Base-by-base conservation (phyloP, 1,284 basidiomycete species). In the Spongispora temasekensis region DNA sequence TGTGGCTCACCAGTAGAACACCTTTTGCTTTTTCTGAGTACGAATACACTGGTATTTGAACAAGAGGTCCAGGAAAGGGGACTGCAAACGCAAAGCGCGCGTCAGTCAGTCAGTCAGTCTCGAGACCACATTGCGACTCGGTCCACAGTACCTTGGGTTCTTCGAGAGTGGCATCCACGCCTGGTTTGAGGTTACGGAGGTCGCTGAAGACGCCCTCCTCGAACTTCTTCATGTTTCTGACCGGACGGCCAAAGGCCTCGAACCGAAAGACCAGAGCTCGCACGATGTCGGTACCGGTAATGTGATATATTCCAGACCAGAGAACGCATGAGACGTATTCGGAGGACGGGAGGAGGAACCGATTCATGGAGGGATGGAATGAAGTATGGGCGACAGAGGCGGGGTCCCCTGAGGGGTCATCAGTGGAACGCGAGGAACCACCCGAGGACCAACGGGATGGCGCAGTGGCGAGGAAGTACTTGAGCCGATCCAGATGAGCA, bases 21-120 rank as follows among this genome's bases (percentile, higher is more conserved):
- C 92, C 73, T 95, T 94, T 78, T 95, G 94, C 79, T 96, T 96
- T 82, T 97, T 97, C 75, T 97, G 94, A 1, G 95, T 97, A 46
- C 94, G 87, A 64, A 97, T 96, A 74, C 94, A 95, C 70, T 95
- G 93, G 69, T 93, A 94, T 75, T 95, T 94, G 86, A 96, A 97
- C 17, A 97, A 79, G 34, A 95, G 82, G 70, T 97, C 94, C 19
- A 97, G 81, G 81, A 95, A 90, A n/a, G 89, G 89, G n/a, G 90
- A 92, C 92, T 94, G 15, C 13, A 54, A 34, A n/a, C n/a, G n/a
- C n/a, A n/a, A n/a, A n/a, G n/a, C n/a, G n/a, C n/a, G n/a, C n/a
- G n/a, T n/a, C n/a, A n/a, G n/a, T n/a, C n/a, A n/a, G n/a, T n/a
- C n/a, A n/a, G n/a, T n/a, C n/a, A n/a, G n/a, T n/a, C n/a, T n/a